These are phyloP conservation scores for Parasitella parasitica DNA, from an alignment of 371 early-diverging fungal species.

Conservation along the genomic window DNA sequence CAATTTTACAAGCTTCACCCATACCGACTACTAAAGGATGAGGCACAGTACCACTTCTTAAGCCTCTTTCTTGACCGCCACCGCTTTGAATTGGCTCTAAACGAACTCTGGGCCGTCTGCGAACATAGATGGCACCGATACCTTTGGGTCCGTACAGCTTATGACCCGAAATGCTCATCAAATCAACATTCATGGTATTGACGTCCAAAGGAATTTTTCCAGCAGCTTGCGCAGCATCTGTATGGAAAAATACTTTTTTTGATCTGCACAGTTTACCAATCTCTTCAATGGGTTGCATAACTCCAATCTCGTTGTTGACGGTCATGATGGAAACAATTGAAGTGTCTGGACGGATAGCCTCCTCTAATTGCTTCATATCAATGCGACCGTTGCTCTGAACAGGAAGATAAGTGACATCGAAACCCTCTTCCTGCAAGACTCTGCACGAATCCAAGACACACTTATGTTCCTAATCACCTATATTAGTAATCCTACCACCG, in stretches of 20 bases:
- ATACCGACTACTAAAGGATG: slow-evolving; percentile 96
- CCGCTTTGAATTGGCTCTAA: slow-evolving; percentile 94
- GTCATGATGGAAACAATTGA: slow-evolving; percentile 96
- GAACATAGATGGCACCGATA: slow-evolving; percentile 95
- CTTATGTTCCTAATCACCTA: slow-evolving; percentile 89
- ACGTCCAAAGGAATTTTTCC: slow-evolving; percentile 99
- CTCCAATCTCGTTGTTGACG: slow-evolving; percentile 99
- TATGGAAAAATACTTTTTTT: slow-evolving; percentile 94
- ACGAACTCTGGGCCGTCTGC: slow-evolving; percentile 95
- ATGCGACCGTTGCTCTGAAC: slow-evolving; percentile 90
- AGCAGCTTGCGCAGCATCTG: slow-evolving; percentile 99
- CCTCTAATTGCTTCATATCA: slow-evolving; percentile 74
- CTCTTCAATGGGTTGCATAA: slow-evolving; percentile 94
- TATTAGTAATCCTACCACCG: neutral
- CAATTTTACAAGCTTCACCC: slow-evolving; percentile 94
- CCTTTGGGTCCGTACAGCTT: slow-evolving; percentile 99
- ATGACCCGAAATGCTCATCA: slow-evolving; percentile 98
- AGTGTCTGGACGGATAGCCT: slow-evolving; percentile 93
- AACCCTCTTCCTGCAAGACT: slow-evolving; percentile 95
- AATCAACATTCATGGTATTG: slow-evolving; percentile 93
- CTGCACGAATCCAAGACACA: slow-evolving; percentile 99
- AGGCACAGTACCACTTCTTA: slow-evolving; percentile 98
- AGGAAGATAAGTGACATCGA: slow-evolving; percentile 97
- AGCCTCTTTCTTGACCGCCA: slow-evolving; percentile 99
- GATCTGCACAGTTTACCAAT: slow-evolving; percentile 91